Evolutionary conservation across 139 green algal species (phyloP), one percentile per base, ranked within the genome.

Genomic region (Chara braunii): DNA sequence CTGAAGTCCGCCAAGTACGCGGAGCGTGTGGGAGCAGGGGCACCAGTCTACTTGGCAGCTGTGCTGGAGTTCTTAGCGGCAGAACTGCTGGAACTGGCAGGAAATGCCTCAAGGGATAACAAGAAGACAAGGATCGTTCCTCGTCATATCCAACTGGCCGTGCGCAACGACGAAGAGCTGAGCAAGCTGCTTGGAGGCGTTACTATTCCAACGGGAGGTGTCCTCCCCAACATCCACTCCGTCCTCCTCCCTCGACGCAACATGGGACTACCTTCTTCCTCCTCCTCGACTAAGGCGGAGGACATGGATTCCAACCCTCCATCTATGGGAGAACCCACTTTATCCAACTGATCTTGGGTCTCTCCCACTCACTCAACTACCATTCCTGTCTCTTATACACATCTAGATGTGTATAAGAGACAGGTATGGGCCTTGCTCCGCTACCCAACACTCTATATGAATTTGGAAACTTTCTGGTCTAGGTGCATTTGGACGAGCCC

Each of bases 101-200:
- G 83, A 48, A 88, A 88, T 58, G 81, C 83, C 26, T 72, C 81
- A 35, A 70, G 85, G 23, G 84, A 91, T 78, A 91, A 89, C 84
- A 91, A 91, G 79, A 89, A 89, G 80, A 81, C 82, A 4, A 75
- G 85, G 60, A 91, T 91, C 71, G 66, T 80, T 9, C 68, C 78
- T 8, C 43, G 86, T 45, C 86, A 94, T 75, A 92, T 95, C 72
- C 87, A 94, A 81, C 80, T 95, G 48, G 87, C 89, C 31, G 85
- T 95, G 57, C 79, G 87, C 64, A 96, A 95, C 65, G 89, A 96
- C 48, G 89, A 96, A 83, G 89, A 96, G 84, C 85, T 96, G 64
- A 77, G 58, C 82, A 95, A 95, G 85, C 85, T 96, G 62, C 80
- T 91, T 4, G 77, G 57, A 22, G 51, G 61, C 24, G 84, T 90